Base-by-base conservation (phyloP, 1,284 basidiomycete species). In the Pyrrhoderma noxium region DNA sequence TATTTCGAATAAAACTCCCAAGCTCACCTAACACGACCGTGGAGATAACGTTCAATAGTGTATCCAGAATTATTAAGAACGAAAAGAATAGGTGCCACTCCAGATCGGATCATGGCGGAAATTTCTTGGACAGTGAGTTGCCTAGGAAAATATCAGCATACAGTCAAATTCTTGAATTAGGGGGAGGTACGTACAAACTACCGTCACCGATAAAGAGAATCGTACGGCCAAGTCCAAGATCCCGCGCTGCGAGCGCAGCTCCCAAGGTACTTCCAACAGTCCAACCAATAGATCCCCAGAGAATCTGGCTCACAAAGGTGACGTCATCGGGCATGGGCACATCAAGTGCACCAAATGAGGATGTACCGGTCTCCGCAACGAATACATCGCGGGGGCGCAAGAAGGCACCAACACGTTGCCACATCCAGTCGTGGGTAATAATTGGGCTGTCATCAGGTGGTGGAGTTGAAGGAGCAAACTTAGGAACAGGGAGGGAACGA, bases 61-160 rank as follows among this genome's bases (percentile, higher is more conserved):
- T 93, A 93, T 0, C 93, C 93, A 49, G 81, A 80, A 68, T 96
- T 94, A 73, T 93, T 93, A 52, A 96, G 71, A 13, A 97, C 73
- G 65, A 93, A 91, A 47, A 93, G 71, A 62, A 89, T 89, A 2
- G 90, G 89, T 51, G 75, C 84, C 31, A 92, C 64, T 5, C 72
- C 75, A 50, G 76, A 65, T 25, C 74, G 76, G 50, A 90, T 75
- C 83, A 92, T 91, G 2, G 84, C 82, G 3, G 88, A 85, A 14
- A 93, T 64, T 58, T 89, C 85, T 63, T 89, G 86, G 1, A 82
- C 84, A 0, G 80, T 79, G 36, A 89, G 66, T 70, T 89, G 85
- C 49, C 82, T 85, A 51, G 2, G 21, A 31, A 31, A 31, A 31
- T 31, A 31, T 5, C 5, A 31, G 5, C 27, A 31, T 31, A 47